Evolutionary conservation across 164 flowering plant genomes (phyloP).

Genomic region (Echeveria elegans): DNA sequence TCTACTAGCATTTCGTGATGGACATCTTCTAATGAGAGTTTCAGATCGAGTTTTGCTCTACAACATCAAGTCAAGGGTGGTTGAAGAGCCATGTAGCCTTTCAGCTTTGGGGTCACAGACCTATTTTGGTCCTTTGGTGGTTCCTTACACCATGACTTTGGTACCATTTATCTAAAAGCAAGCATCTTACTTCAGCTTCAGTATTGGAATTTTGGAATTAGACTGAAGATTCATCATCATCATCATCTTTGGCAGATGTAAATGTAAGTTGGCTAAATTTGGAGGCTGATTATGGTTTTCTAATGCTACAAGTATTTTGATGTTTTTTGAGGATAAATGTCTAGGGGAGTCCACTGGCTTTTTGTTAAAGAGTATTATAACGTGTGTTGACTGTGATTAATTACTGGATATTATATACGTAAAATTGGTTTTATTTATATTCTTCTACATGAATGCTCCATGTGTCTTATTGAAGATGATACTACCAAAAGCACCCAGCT

Average conservation of each 20-base stretch:
- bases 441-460: too few species aligned
- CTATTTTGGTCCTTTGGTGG: slow-evolving; percentile 15
- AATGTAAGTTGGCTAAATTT: not conserved
- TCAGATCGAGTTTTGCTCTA: slow-evolving; percentile 13
- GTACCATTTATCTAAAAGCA: slow-evolving; percentile 16
- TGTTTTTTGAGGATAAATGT: too few species aligned
- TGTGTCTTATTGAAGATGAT: too few species aligned
- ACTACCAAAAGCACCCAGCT: too few species aligned
- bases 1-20: slow-evolving; percentile 34
- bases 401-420: too few species aligned
- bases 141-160: slow-evolving; percentile 33
- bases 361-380: too few species aligned
- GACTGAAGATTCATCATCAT: not conserved
- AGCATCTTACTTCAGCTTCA: not conserved
- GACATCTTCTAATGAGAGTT: slow-evolving; percentile 27
- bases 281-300: not conserved
- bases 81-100: slow-evolving; percentile 19
- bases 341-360: too few species aligned
- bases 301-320: too few species aligned
- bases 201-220: not conserved
- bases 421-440: too few species aligned
- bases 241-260: not conserved
- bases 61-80: slow-evolving; percentile 15
- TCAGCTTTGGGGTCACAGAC: slow-evolving; percentile 17
- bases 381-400: too few species aligned